Percentiles rank a stretch among this genome's conserved stretches.
Evolutionary conservation across 176 grass and related monocot species (phyloP).

Genomic region (Pontederia paniculata): DNA sequence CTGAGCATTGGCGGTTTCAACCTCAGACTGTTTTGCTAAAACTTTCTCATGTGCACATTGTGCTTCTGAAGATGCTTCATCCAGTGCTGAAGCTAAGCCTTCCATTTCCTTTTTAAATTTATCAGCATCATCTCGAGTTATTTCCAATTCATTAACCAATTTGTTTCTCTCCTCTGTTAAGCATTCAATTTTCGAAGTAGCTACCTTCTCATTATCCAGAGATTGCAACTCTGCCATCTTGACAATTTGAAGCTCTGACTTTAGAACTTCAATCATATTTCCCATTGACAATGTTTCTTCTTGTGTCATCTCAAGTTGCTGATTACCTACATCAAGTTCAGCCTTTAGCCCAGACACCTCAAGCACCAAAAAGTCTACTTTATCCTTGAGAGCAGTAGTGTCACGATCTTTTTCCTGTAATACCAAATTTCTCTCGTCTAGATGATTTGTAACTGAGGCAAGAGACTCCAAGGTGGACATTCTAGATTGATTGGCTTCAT

Average conservation of each 20-base stretch:
- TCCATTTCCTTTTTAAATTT: constrained; percentile 89
- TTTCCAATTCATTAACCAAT: constrained; percentile 44
- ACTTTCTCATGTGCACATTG: constrained; percentile 56
- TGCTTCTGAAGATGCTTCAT: constrained; percentile 69
- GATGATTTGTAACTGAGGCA: constrained; percentile 39
- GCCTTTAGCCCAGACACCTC: constrained; percentile 40
- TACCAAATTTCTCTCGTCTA: constrained; percentile 45
- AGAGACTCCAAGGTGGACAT: constrained; percentile 44
- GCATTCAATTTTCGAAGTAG: constrained; percentile 30
- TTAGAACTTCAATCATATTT: constrained; percentile 37
- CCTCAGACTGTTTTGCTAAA: constrained; percentile 56
- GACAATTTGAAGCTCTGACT: constrained; percentile 32
- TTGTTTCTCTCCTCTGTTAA: constrained; percentile 48
- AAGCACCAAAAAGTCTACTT: constrained; percentile 47
- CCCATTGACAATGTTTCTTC: constrained; percentile 41
- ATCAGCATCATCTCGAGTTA: constrained; percentile 46
- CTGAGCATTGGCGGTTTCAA: constrained; percentile 42
- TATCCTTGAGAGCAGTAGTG: constrained; percentile 40
- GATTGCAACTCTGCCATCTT: constrained; percentile 34
- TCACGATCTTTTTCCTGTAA: constrained; percentile 52
- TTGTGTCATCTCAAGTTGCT: constrained; percentile 33
- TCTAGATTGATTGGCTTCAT: constrained; percentile 48
- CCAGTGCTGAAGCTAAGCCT: constrained; percentile 72
- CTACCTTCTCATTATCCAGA: constrained; percentile 25
- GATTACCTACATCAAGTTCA: constrained; percentile 25